A percentile compares a stretch with the other conserved stretches of the same genome.
Evolutionary conservation across 495 filamentous ascomycete species (phyloP).

Genomic region (Penicillium chermesinum): DNA sequence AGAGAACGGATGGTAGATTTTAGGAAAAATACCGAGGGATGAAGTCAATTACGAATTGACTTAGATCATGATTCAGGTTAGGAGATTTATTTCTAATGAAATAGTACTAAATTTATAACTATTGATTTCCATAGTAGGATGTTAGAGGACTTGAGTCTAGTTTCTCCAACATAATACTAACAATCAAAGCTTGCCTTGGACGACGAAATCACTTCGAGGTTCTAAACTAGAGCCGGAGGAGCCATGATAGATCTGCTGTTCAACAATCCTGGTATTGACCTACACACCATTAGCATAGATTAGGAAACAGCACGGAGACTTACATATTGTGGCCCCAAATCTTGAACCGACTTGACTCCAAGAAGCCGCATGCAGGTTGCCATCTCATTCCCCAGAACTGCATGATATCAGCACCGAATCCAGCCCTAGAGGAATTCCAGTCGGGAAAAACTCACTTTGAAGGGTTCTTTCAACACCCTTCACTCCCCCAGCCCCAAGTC

Average conservation of each 20-base stretch:
- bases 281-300: not conserved
- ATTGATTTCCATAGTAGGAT: too few relatives aligned
- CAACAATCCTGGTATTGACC: not conserved
- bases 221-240: not conserved
- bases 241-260: not conserved
- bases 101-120: too few relatives aligned
- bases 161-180: not conserved
- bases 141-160: too few relatives aligned
- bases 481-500: constrained; percentile 1
- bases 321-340: constrained; percentile 3
- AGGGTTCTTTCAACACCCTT: constrained; percentile 6
- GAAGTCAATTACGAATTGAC: too few relatives aligned
- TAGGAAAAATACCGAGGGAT: too few relatives aligned
- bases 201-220: not conserved
- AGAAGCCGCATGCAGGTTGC: constrained; percentile 7
- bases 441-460: not conserved
- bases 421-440: not conserved
- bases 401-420: not conserved
- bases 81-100: too few relatives aligned
- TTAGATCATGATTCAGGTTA: too few relatives aligned
- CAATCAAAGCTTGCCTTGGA: not conserved
- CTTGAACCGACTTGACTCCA: constrained; percentile 1
- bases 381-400: constrained; percentile 7
- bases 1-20: too few relatives aligned
- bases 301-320: not conserved